phyloP scores from a whole-genome alignment of 768 basidiomycete genomes.

The Wakefieldia striispora region DNA sequence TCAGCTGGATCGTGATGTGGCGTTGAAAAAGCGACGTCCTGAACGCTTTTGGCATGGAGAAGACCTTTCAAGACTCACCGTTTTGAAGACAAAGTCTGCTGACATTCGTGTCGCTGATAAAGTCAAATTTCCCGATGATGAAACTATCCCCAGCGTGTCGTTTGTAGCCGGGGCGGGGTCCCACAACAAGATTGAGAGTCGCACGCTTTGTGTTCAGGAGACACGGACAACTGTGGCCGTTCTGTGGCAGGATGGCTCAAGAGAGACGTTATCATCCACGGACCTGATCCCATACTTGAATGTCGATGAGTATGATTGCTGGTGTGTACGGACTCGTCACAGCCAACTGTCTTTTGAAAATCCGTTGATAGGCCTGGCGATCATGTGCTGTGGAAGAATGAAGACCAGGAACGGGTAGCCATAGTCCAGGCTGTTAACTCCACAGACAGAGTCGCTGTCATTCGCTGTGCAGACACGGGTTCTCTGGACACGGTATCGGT shows the following conservation, averaged over 20 bases:
- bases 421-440: constrained; percentile 80
- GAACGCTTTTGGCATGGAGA: constrained; percentile 70
- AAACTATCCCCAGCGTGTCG: constrained; percentile 50
- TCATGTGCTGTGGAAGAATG: constrained; percentile 80
- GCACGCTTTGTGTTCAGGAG: constrained; percentile 63
- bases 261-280: constrained; percentile 57
- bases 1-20: constrained; percentile 60
- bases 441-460: constrained; percentile 62
- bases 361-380: constrained; percentile 75
- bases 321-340: constrained; percentile 44
- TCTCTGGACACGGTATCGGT: constrained; percentile 68
- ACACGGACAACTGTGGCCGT: constrained; percentile 68
- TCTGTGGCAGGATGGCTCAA: constrained; percentile 85
- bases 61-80: constrained; percentile 60
- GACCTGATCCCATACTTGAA: constrained; percentile 80
- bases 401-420: constrained; percentile 62
- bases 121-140: constrained; percentile 53
- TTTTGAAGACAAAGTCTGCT: constrained; percentile 60
- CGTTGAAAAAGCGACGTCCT: constrained; percentile 62
- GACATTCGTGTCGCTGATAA: constrained; percentile 76
- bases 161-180: constrained; percentile 54
- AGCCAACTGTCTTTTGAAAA: constrained; percentile 2
- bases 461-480: constrained; percentile 56
- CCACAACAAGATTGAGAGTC: constrained; percentile 48
- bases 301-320: constrained; percentile 90